Conservation (phyloP, 2,329 filamentous ascomycete species). For the Ambrosiella beaveri region DNA sequence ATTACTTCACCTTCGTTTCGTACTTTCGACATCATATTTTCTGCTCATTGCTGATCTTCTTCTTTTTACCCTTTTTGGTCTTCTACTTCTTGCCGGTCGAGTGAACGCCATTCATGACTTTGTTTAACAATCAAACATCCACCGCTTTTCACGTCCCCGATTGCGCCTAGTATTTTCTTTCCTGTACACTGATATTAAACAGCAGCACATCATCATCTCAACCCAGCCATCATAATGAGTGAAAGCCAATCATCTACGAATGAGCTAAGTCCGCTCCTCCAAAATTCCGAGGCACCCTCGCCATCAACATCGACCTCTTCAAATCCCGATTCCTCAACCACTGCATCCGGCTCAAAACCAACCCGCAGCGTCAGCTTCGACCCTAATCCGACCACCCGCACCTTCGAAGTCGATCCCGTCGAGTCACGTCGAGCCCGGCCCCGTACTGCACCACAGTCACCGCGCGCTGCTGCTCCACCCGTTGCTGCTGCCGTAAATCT, state of each 20-base stretch:
- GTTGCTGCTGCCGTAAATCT: conserved; percentile 50
- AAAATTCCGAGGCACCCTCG: conserved; percentile 1
- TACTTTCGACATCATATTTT: neutral
- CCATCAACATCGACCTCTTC: conserved; percentile 4
- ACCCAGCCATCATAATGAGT: conserved; percentile 5
- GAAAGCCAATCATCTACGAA: conserved; percentile 4
- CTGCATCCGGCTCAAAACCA: conserved; percentile 22
- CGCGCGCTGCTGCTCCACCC: conserved; percentile 27
- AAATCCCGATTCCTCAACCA: conserved; percentile 18
- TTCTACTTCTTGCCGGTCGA: neutral
- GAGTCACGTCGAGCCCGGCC: conserved; percentile 22
- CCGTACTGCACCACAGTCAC: conserved; percentile 17
- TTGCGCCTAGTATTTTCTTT: neutral
- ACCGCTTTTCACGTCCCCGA: neutral
- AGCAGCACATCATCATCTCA: neutral
- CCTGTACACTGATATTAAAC: neutral
- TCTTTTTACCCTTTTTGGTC: neutral
- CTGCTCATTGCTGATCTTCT: neutral
- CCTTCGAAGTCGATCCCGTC: conserved; percentile 33
- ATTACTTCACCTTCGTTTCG: too few species aligned
- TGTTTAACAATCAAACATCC: neutral
- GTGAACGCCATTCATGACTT: neutral
- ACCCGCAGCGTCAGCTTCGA: conserved; percentile 60
- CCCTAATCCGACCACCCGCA: conserved; percentile 46
- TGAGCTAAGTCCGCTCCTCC: conserved; percentile 11